phyloP scores from a whole-genome alignment of 2,329 filamentous ascomycete species.

The Colletotrichum truncatum region DNA sequence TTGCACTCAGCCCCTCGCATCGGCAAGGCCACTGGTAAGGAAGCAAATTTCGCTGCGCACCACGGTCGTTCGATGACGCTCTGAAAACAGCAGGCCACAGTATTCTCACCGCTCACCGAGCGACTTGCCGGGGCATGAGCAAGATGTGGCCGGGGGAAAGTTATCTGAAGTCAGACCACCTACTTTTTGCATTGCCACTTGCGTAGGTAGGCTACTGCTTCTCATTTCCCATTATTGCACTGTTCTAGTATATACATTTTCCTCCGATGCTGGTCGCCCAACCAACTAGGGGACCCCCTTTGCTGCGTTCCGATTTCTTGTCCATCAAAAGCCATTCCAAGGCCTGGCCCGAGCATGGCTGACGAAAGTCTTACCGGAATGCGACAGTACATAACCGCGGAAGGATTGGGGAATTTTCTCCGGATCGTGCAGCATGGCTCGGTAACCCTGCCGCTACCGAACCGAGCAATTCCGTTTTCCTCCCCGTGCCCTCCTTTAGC shows the following conservation, averaged over 20 bases:
- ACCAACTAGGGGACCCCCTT: background rate
- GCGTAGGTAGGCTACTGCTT: background rate
- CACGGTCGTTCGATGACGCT: slow-evolving; percentile 10
- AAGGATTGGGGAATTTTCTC: slow-evolving; percentile 11
- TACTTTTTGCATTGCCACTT: slow-evolving; percentile 11
- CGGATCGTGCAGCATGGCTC: background rate
- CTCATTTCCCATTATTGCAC: background rate
- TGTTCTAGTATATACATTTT: slow-evolving; percentile 8
- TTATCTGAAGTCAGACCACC: slow-evolving; percentile 7
- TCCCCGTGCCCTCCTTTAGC: slow-evolving; percentile 1
- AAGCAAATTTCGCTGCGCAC: slow-evolving; percentile 16
- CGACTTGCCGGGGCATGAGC: background rate
- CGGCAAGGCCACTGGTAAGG: background rate
- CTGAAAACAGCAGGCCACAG: background rate
- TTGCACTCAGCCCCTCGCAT: background rate
- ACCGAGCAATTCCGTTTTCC: slow-evolving; percentile 22
- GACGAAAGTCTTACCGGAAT: slow-evolving; percentile 16
- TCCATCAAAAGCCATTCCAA: slow-evolving; percentile 5
- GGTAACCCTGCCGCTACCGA: background rate
- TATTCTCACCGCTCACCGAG: slow-evolving; percentile 9
- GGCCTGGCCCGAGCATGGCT: background rate
- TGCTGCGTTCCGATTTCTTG: slow-evolving; percentile 11
- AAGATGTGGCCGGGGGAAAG: background rate
- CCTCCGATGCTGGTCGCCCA: background rate
- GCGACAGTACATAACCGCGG: slow-evolving; percentile 5